Evolutionary conservation across 208 protist species (phyloP), one percentile per base, ranked within the genome.

Genomic region (Crithidia expoeki): DNA sequence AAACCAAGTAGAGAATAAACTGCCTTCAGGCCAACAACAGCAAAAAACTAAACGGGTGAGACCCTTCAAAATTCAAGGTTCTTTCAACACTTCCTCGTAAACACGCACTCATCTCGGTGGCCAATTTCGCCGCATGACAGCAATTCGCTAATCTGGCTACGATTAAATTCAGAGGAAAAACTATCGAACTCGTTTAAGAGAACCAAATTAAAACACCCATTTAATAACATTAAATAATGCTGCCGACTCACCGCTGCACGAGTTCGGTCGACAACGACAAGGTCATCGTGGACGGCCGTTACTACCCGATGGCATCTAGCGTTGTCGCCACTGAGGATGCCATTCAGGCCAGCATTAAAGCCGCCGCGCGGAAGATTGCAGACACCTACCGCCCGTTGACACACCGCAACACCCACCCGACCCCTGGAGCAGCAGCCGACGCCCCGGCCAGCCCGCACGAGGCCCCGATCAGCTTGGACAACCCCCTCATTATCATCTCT

Each of bases 401-500:
- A 10, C 86, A 95, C 73, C 72, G 67, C 16, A 83, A 92, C 58
- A 77, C 60, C 11, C 47, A 53, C 76, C 44, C 70, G 14, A 17
- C 38, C 2, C n/a, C 66, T 11, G 64, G 46, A 38, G 55, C 38
- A 10, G 64, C 50, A 2, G 25, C 58, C 30, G 59, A 12, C 21
- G 47, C 25, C 44, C 33, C n/a, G 27, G 58, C 36, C 27, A 46
- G 4, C 47, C 50, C 11, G 4, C 42, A 33, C 16, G 76, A 81
- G 70, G 83, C 77, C 4, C 75, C 83, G 16, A 92, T 96, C 62
- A 89, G 71, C 55, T 50, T 83, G 55, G 86, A 91, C 27, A 94
- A 97, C 57, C 88, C 88, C 17, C 82, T 96, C 25, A 85, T 97
- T 49, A 71, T 96, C 42, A 60, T 97, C 11, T 95, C 91, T n/a